Percentiles rank a stretch among this genome's conserved stretches.
phyloP scores from a whole-genome alignment of 768 basidiomycete genomes.

The Lactarius evosmus region DNA sequence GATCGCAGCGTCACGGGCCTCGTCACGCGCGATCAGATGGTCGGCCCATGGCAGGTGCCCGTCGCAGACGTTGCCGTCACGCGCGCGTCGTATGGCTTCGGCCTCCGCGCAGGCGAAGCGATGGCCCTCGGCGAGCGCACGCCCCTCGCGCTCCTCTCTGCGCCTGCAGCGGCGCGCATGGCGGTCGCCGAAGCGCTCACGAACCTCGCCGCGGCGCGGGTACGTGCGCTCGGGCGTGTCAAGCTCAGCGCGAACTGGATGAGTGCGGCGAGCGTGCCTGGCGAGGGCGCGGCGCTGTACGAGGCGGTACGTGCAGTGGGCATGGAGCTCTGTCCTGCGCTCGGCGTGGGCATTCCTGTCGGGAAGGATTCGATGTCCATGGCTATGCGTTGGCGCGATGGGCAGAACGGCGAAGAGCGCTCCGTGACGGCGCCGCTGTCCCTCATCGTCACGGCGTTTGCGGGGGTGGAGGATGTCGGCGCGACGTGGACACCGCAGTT shows the following conservation, averaged over 20 bases:
- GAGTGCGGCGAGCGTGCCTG: constrained; percentile 86
- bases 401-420: constrained; percentile 55
- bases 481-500: constrained; percentile 93
- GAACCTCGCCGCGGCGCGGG: constrained; percentile 80
- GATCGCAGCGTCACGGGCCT: constrained; percentile 93
- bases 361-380: constrained; percentile 99
- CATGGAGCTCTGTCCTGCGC: constrained; percentile 86
- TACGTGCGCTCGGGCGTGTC: constrained; percentile 65
- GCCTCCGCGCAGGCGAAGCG: constrained; percentile 80
- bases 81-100: constrained; percentile 90
- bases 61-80: constrained; percentile 98
- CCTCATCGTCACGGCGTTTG: constrained; percentile 92
- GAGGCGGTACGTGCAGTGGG: constrained; percentile 89
- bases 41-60: constrained; percentile 97
- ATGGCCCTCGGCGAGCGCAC: constrained; percentile 99
- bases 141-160: constrained; percentile 80
- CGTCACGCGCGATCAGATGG: constrained; percentile 97
- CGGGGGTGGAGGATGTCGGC: constrained; percentile 73
- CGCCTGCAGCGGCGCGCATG: constrained; percentile 93
- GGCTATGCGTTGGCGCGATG: constrained; percentile 87
- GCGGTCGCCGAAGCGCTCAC: constrained; percentile 92
- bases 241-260: constrained; percentile 99
- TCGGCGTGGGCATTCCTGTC: constrained; percentile 94
- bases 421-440: constrained; percentile 91
- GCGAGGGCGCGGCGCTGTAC: constrained; percentile 88